Base-by-base conservation (phyloP, 2,329 filamentous ascomycete genomes). In the Xylaria polymorpha region DNA sequence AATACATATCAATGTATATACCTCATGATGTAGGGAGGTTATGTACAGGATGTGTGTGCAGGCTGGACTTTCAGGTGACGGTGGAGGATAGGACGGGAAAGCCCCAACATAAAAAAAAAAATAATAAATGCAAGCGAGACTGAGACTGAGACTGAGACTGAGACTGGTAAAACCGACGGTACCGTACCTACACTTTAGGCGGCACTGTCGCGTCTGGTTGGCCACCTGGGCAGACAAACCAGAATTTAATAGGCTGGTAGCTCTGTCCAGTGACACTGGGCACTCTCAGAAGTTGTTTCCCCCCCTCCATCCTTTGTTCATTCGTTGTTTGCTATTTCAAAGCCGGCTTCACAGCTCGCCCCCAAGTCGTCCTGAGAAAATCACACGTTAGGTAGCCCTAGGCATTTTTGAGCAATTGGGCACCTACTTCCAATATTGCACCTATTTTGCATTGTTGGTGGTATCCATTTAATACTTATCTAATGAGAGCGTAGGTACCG, bases 51-150 rank as follows among this genome's bases (percentile, higher is more conserved):
- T n/a, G 32, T 39, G 20, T 37, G 41, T 64, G 55, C 22, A 64
- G 53, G 20, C 8, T 12, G 8, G 7, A 32, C 43, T 60, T 50
- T 53, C 46, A 29, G 55, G 25, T 53, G 63, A 43, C 18, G 46
- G 20, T 57, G 55, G 56, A 35, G 58, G 64, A 59, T 48, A 32
- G 62, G 66, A 18, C n/a, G 20, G 61, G 51, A 68, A 61, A 39
- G 44, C 50, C 58, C 66, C 57, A 65, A 53, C 44, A 39, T 65
- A n/a, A 53, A 51, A 29, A 64, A 57, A 29, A 29, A 12, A 37
- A n/a, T n/a, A n/a, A n/a, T n/a, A n/a, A 37, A 37, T 66, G 65
- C 51, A 70, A 50, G 64, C 35, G 57, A 50, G 56, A 51, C 39
- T 58, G 22, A n/a, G n/a, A n/a, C n/a, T n/a, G n/a, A n/a, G n/a